These are phyloP conservation scores for Mycena polygramma DNA, from an alignment of 768 basidiomycete species.

Conservation along the genomic window DNA sequence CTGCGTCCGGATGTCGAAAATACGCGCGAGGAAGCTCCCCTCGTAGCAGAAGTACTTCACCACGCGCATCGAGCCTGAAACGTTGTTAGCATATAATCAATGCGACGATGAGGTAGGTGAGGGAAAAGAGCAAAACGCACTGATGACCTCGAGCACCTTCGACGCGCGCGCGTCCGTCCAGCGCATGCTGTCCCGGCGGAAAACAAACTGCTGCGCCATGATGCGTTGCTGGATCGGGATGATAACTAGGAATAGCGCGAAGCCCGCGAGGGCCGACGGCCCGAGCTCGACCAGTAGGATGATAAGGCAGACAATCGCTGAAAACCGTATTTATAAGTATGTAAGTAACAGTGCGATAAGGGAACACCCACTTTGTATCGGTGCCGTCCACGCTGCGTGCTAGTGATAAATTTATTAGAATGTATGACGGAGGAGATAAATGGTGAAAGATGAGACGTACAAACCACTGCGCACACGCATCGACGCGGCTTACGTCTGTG, in stretches of 20 bases:
- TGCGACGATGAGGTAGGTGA: neutral
- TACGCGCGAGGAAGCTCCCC: conserved; percentile 68
- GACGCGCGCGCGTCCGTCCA: conserved; percentile 75
- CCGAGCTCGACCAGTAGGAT: conserved; percentile 59
- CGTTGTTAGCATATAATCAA: no score
- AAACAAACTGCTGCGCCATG: conserved; percentile 69
- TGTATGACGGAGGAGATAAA: no score
- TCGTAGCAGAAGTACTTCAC: conserved; percentile 86
- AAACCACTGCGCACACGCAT: conserved; percentile 80
- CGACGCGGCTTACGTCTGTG: conserved; percentile 76
- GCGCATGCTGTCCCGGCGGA: conserved; percentile 66
- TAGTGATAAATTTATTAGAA: no score
- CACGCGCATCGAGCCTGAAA: conserved; percentile 72
- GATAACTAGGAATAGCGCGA: conserved; percentile 63
- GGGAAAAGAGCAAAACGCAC: conserved; percentile 40
- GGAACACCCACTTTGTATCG: conserved; percentile 60
- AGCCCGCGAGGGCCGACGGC: conserved; percentile 36
- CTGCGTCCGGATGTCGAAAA: conserved; percentile 64
- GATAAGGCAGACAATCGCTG: conserved; percentile 66
- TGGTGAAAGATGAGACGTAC: no score
- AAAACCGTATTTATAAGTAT: neutral
- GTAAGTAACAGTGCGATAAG: neutral
- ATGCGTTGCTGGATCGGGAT: conserved; percentile 74
- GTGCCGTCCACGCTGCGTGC: conserved; percentile 70
- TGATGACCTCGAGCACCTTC: conserved; percentile 68